Conservation (phyloP, 352 stramenopile species). For the Pythium grandisporangium region DNA sequence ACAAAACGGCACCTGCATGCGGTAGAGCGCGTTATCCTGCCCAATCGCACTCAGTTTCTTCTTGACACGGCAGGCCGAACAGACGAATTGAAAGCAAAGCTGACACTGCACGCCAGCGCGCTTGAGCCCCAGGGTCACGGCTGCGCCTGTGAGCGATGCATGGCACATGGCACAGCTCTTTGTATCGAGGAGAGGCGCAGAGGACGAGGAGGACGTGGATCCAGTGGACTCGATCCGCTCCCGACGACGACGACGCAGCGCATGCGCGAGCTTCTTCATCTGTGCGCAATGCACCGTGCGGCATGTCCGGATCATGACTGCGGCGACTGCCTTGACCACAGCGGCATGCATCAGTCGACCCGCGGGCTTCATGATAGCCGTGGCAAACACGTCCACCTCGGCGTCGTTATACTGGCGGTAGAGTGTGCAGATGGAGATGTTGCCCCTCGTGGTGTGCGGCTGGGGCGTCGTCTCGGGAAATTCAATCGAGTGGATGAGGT, state of each 20-base stretch:
- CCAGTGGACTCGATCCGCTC: slow-evolving; percentile 2
- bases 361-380: slow-evolving; percentile 25
- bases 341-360: slow-evolving; percentile 32
- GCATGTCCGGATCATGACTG: slow-evolving; percentile 31
- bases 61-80: slow-evolving; percentile 7
- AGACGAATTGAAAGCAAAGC: slow-evolving; percentile 9
- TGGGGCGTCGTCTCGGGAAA: slow-evolving; percentile 33
- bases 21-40: slow-evolving; percentile 2
- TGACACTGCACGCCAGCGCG: slow-evolving; percentile 5
- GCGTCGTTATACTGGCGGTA: slow-evolving; percentile 41
- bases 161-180: slow-evolving; percentile 9
- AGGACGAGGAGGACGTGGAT: too few species aligned
- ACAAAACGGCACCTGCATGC: slow-evolving; percentile 12
- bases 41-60: slow-evolving; percentile 10
- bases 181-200: not conserved
- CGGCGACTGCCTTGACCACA: slow-evolving; percentile 30
- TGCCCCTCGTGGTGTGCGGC: slow-evolving; percentile 29
- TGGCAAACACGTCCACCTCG: slow-evolving; percentile 35
- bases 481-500: slow-evolving; percentile 50
- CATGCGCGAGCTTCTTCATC: slow-evolving; percentile 37
- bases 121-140: slow-evolving; percentile 10
- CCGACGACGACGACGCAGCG: slow-evolving; percentile 5
- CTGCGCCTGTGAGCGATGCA: slow-evolving; percentile 4
- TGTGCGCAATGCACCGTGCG: slow-evolving; percentile 37
- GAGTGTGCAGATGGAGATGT: slow-evolving; percentile 38